These are phyloP conservation scores for Metschnikowia borealis DNA, from an alignment of 805 yeast genomes.

Conservation along the genomic window DNA sequence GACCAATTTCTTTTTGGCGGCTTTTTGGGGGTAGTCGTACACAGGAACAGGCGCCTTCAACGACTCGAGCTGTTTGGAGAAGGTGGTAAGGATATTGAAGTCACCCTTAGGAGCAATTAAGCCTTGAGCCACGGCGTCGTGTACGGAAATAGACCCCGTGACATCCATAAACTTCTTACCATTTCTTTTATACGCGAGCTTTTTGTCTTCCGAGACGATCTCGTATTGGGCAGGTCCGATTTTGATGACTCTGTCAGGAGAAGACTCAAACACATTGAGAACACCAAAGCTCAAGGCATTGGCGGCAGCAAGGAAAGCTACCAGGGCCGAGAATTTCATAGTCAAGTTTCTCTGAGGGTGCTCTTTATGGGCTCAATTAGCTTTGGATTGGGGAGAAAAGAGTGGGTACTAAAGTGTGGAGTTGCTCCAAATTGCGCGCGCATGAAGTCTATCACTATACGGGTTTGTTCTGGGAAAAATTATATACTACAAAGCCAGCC, in stretches of 20 bases:
- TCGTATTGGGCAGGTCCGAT: slow-evolving; percentile 29
- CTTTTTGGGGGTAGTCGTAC: slow-evolving; percentile 52
- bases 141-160: slow-evolving; percentile 44
- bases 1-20: slow-evolving; percentile 37
- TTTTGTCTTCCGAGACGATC: slow-evolving; percentile 35
- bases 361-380: too few species aligned
- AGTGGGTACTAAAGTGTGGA: neutral
- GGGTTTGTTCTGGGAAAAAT: too few species aligned
- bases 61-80: slow-evolving; percentile 25
- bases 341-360: neutral
- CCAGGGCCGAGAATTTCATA: slow-evolving; percentile 5
- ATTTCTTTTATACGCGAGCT: slow-evolving; percentile 31
- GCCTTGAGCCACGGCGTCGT: slow-evolving; percentile 31
- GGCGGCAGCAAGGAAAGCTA: slow-evolving; percentile 2
- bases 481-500: too few species aligned
- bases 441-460: too few species aligned
- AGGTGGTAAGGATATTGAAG: slow-evolving; percentile 17
- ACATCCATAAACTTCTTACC: slow-evolving; percentile 63
- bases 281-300: slow-evolving; percentile 14
- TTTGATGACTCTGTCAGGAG: slow-evolving; percentile 28
- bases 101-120: slow-evolving; percentile 15
- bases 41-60: slow-evolving; percentile 24
- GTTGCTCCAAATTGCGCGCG: neutral
- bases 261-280: neutral
- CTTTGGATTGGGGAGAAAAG: neutral